A percentile compares a stretch with the other conserved stretches of the same genome.
phyloP scores from a whole-genome alignment of 169 alveolate genomes.

The Cryptosporidium sp. region DNA sequence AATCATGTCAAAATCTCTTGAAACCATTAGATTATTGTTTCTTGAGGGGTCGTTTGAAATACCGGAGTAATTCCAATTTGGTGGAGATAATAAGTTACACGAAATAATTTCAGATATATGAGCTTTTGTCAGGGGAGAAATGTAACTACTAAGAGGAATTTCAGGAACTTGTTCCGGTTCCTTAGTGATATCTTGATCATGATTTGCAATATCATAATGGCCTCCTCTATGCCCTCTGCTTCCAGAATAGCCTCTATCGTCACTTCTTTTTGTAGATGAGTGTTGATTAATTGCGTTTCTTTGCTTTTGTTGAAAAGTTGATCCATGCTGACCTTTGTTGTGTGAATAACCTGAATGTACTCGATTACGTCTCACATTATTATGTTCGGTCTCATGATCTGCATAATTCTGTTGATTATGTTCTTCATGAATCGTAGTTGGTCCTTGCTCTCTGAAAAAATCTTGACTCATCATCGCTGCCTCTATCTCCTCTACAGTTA shows the following conservation, averaged over 20 bases:
- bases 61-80: conserved; percentile 16
- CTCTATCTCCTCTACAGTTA: conserved; percentile 64
- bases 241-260: conserved; percentile 28
- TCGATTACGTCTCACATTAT: neutral
- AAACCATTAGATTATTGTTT: conserved; percentile 38
- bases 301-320: conserved; percentile 1
- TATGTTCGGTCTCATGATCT: neutral
- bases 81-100: neutral
- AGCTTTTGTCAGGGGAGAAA: conserved; percentile 41
- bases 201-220: neutral
- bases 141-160: conserved; percentile 31
- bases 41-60: neutral
- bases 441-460: conserved; percentile 2
- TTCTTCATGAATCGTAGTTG: neutral
- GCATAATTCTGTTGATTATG: neutral
- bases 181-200: neutral
- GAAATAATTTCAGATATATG: conserved; percentile 34
- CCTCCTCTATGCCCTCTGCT: conserved; percentile 3
- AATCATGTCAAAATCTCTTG: conserved; percentile 67
- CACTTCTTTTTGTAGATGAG: neutral
- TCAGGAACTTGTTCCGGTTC: conserved; percentile 27
- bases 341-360: conserved; percentile 12
- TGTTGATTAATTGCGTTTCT: neutral
- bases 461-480: conserved; percentile 61
- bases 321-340: conserved; percentile 1